These are phyloP conservation scores for Wolfiporia cocos DNA, from an alignment of 1,284 basidiomycete genomes.

Conservation along the genomic window DNA sequence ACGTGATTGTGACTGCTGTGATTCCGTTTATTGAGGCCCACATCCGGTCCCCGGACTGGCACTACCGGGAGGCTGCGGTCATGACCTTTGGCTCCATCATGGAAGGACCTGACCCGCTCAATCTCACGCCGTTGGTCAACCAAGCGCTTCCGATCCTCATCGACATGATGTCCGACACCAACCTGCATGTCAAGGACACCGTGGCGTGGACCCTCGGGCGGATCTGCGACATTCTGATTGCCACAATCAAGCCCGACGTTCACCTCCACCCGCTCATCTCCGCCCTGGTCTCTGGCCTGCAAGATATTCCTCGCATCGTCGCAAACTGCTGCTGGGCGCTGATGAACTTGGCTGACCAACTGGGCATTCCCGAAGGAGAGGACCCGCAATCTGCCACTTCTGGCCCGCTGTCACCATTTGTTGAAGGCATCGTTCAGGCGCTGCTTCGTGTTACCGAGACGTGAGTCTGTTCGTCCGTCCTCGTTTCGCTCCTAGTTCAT, in stretches of 20 bases:
- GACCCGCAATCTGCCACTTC: conserved; percentile 39
- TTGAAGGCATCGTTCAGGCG: conserved; percentile 81
- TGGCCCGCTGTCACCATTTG: conserved; percentile 82
- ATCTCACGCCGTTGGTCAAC: conserved; percentile 87
- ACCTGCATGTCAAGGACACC: conserved; percentile 91
- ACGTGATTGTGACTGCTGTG: conserved; percentile 86
- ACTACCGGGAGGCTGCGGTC: conserved; percentile 91
- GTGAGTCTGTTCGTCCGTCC: conserved; percentile 34
- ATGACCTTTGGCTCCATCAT: conserved; percentile 99
- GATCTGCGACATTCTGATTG: conserved; percentile 89
- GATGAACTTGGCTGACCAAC: conserved; percentile 90
- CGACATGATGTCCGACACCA: conserved; percentile 89
- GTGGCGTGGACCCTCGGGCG: conserved; percentile 97
- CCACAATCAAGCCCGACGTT: conserved; percentile 84
- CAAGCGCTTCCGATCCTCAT: conserved; percentile 94
- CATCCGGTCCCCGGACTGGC: conserved; percentile 93
- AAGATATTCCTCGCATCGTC: conserved; percentile 82
- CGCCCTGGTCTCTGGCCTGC: conserved; percentile 79
- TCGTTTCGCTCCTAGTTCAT: conserved; percentile 9
- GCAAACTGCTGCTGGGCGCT: conserved; percentile 96
- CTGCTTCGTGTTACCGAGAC: conserved; percentile 83
- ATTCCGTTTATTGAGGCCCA: conserved; percentile 98
- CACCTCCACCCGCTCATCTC: conserved; percentile 84
- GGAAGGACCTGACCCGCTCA: conserved; percentile 87
- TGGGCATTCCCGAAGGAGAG: conserved; percentile 60